phyloP scores from a whole-genome alignment of 2,329 filamentous ascomycete species.

The Penicillium polonicum region DNA sequence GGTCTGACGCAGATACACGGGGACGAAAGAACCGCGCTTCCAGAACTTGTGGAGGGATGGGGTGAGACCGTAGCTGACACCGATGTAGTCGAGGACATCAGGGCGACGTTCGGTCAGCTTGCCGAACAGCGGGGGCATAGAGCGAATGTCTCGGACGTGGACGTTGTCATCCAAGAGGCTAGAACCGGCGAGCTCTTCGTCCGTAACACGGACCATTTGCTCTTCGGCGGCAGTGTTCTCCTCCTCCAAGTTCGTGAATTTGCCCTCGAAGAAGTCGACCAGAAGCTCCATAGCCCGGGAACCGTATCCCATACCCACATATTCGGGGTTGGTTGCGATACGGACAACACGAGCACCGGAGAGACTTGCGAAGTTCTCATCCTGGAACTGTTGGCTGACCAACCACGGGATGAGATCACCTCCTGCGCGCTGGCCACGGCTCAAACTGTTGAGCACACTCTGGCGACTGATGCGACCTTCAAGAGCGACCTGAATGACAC shows the following conservation, averaged over 20 bases:
- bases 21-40: conserved; percentile 82
- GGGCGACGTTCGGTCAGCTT: conserved; percentile 81
- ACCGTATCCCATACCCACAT: conserved; percentile 89
- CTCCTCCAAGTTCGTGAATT: conserved; percentile 82
- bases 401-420: conserved; percentile 97
- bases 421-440: conserved; percentile 80
- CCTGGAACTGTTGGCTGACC: conserved; percentile 96
- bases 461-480: conserved; percentile 94
- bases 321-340: conserved; percentile 95
- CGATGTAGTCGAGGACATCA: conserved; percentile 81
- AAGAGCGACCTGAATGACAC: conserved; percentile 88
- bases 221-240: conserved; percentile 54
- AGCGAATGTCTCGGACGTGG: conserved; percentile 81
- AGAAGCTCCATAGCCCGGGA: conserved; percentile 83
- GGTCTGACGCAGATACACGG: conserved; percentile 92
- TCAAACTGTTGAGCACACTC: conserved; percentile 86
- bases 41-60: conserved; percentile 89
- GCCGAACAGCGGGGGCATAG: conserved; percentile 91
- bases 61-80: conserved; percentile 93
- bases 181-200: conserved; percentile 73
- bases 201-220: conserved; percentile 74
- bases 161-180: conserved; percentile 83
- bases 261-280: conserved; percentile 90
- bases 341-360: conserved; percentile 90
- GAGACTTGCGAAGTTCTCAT: conserved; percentile 90